Evolutionary conservation across 805 yeast genomes (phyloP).

Genomic region (Zygoascus bituminiphila): DNA sequence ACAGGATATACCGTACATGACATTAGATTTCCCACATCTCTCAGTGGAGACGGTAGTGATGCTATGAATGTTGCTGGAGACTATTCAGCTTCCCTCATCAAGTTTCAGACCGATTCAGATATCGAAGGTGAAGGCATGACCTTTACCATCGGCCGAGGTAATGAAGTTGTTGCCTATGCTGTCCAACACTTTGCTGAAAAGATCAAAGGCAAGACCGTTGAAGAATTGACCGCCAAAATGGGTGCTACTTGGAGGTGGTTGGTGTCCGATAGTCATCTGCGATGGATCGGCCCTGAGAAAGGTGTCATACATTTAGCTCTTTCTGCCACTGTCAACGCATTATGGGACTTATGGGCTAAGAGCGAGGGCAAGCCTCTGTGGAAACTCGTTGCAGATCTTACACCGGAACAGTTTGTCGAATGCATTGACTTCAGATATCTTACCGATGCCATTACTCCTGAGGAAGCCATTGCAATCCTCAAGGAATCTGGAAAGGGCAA

Average conservation of each 20-base stretch:
- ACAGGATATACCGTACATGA: slow-evolving; percentile 29
- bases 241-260: slow-evolving; percentile 36
- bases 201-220: slow-evolving; percentile 29
- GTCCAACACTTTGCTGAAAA: slow-evolving; percentile 33
- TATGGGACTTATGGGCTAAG: slow-evolving; percentile 40
- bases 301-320: slow-evolving; percentile 36
- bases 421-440: slow-evolving; percentile 37
- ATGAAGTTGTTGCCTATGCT: slow-evolving; percentile 31
- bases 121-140: slow-evolving; percentile 37
- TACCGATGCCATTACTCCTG: slow-evolving; percentile 38
- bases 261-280: slow-evolving; percentile 34
- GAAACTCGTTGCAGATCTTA: slow-evolving; percentile 36
- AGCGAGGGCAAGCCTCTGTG: slow-evolving; percentile 33
- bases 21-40: slow-evolving; percentile 34
- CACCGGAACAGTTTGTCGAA: slow-evolving; percentile 34
- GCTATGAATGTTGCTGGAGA: slow-evolving; percentile 37
- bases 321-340: slow-evolving; percentile 35
- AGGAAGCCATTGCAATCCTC: slow-evolving; percentile 32
- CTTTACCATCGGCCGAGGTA: slow-evolving; percentile 36
- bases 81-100: slow-evolving; percentile 35
- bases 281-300: slow-evolving; percentile 42
- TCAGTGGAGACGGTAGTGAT: slow-evolving; percentile 36
- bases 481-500: slow-evolving; percentile 27
- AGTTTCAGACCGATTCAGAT: slow-evolving; percentile 28
- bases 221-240: slow-evolving; percentile 30